Evolutionary conservation across 495 filamentous ascomycete species (phyloP), one percentile per base, ranked within the genome.

Genomic region (Hyaloscypha hepaticicola): DNA sequence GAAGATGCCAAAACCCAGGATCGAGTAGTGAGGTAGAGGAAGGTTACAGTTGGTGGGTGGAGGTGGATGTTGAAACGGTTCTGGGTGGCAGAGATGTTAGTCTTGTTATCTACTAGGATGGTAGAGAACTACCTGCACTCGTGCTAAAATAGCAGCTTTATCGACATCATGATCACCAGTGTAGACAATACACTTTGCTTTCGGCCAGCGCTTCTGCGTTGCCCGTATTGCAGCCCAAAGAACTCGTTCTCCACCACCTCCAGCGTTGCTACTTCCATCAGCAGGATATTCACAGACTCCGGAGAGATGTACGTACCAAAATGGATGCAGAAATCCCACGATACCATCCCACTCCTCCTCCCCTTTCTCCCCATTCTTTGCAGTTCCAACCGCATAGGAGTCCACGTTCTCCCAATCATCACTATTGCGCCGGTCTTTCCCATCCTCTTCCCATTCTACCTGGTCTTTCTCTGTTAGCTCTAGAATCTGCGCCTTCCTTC

Each of bases 311-410:
- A 72, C 83, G 60, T 76, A 92, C 90, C 92, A 96, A 76, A 96
- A 97, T 11, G 95, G 95, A 73, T 99, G 95, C 72, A 99, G 96
- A 83, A 99, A 98, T 21, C 93, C 95, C 45, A 97, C 85, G 29
- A 97, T 78, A 5, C 93, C 93, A 66, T 88, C 79, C 90, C 90
- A 96, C 14, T 90, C 85, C 60, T 79, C 69, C 60, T 75, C 75
- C n/a, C 68, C 76, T 66, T 79, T 81, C 70, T 76, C 80, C 26
- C 83, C 81, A 66, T 85, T 86, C 33, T 77, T 75, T 6, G 81
- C 79, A 49, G 78, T 78, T 41, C 81, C 83, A 8, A 76, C 73
- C 27, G 76, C 75, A 66, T 83, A 78, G 51, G 78, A 77, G 58
- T 91, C 87, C 24, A 92, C 83, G 72, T 87, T 88, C 75, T 94